These are phyloP conservation scores for Fusarium sambucinum DNA, from an alignment of 2,329 filamentous ascomycete species.

Conservation along the genomic window DNA sequence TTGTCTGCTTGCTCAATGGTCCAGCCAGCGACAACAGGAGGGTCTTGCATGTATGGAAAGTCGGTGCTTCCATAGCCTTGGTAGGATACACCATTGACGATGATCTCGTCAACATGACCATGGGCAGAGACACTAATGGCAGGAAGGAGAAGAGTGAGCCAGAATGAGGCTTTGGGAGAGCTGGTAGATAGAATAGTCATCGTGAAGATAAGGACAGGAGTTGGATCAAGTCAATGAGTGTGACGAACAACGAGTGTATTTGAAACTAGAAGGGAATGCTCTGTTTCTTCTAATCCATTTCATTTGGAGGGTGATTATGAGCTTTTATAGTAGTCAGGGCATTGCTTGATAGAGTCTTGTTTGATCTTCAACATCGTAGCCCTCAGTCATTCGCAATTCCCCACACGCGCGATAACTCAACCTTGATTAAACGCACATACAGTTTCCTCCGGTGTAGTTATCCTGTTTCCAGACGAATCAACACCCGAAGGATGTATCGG, in stretches of 20 bases:
- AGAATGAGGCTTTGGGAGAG: constrained; percentile 18
- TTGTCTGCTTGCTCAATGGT: constrained; percentile 57
- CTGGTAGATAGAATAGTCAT: constrained; percentile 24
- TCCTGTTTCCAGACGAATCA: constrained; percentile 5
- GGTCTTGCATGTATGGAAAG: constrained; percentile 53
- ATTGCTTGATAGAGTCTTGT: neutral
- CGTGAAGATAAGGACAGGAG: constrained; percentile 10
- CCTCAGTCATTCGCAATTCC: neutral
- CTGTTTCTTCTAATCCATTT: neutral
- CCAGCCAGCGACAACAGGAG: constrained; percentile 57
- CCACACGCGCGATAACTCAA: constrained; percentile 33
- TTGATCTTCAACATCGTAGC: neutral
- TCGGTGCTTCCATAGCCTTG: constrained; percentile 56
- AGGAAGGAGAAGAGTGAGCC: constrained; percentile 25
- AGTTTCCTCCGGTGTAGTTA: constrained; percentile 14
- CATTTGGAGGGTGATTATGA: neutral
- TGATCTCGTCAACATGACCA: constrained; percentile 58
- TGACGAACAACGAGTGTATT: constrained; percentile 10
- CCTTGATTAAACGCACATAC: constrained; percentile 17
- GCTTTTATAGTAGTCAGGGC: constrained; percentile 27
- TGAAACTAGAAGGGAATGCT: neutral
- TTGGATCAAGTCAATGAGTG: constrained; percentile 23
- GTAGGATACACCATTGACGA: constrained; percentile 59
- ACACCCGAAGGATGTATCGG: constrained; percentile 39
- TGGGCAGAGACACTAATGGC: constrained; percentile 50